phyloP scores from a whole-genome alignment of 2,329 filamentous ascomycete genomes.

The Dothiorella sarmentorum region DNA sequence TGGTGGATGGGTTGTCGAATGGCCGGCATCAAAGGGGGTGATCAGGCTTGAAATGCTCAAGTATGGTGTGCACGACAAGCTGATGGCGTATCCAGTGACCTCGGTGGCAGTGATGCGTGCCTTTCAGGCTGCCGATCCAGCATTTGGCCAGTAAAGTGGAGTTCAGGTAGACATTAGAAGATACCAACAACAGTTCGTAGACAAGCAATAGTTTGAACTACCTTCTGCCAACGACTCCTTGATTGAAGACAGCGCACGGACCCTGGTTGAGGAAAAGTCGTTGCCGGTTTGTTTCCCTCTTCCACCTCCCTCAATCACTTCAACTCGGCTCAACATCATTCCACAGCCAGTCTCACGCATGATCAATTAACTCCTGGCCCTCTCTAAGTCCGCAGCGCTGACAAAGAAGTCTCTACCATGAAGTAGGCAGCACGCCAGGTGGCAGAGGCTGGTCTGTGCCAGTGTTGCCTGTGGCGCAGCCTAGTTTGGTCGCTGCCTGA shows the following conservation, averaged over 20 bases:
- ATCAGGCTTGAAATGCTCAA: conserved; percentile 56
- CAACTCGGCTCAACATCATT: no score
- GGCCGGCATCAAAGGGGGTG: conserved; percentile 45
- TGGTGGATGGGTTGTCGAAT: conserved; percentile 51
- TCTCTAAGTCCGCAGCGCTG: no score
- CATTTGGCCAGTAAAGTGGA: background rate
- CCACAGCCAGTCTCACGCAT: no score
- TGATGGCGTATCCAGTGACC: conserved; percentile 57
- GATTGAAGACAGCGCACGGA: no score
- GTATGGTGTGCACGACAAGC: conserved; percentile 55
- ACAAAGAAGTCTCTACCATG: background rate
- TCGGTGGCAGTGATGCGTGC: conserved; percentile 50
- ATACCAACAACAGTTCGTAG: background rate
- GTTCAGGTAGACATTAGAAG: background rate
- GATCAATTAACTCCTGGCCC: no score
- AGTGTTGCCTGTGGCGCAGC: conserved; percentile 9
- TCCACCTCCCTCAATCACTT: no score
- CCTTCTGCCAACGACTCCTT: no score
- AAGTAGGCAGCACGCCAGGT: background rate
- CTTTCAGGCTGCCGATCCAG: conserved; percentile 34
- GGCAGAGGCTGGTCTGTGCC: background rate
- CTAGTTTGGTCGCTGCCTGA: conserved; percentile 1
- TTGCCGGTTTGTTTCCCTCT: background rate
- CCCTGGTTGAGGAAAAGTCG: background rate
- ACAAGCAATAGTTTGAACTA: no score